Base-by-base conservation (phyloP, 108 stramenopile species). In the Mediolabrus comicus region DNA sequence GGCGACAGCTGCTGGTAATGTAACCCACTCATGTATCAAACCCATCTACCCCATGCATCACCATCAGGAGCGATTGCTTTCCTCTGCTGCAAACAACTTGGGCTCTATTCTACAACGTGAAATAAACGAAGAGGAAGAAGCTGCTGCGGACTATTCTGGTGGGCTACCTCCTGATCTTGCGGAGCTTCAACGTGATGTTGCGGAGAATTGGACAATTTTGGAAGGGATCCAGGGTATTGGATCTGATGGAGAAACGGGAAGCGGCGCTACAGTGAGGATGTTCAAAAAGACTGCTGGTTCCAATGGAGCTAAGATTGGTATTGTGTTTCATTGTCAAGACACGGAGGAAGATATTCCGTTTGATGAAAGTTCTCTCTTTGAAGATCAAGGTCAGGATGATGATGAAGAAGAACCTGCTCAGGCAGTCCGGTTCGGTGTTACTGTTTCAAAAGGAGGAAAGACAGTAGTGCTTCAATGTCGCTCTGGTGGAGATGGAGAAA, bases 271-370 rank as follows among this genome's bases (percentile, higher is more conserved):
- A 1, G 69, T 80, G 2, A 57, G 71, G 11, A 55, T 74, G 46
- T 41, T 65, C 61, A 65, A 61, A 51, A 90, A 89, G 61, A 16
- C 62, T 38, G 34, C 55, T 26, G 69, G 59, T 26, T 36, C 41
- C 31, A 80, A 80, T 43, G 80, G 80, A 4, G 69, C 75, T 3
- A 81, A 72, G 58, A 84, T 94, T 58, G 79, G 77, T 17, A 51
- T 94, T 28, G 71, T 72, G 3, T 91, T 94, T 70, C 92, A 94
- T 64, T 91, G 89, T 63, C 92, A 94, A 61, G 89, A 94, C 59
- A 75, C 86, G 1, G 82, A 90, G 19, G 80, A 82, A 24, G 62
- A 72, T 59, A 11, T 55, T 16, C 30, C 43, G 25, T 67, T 69
- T 59, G 77, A 83, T 26, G 73, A 69, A 34, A 61, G 59, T 49